These are phyloP conservation scores for Candida nonsorbophila DNA, from an alignment of 805 yeast genomes.

Conservation along the genomic window DNA sequence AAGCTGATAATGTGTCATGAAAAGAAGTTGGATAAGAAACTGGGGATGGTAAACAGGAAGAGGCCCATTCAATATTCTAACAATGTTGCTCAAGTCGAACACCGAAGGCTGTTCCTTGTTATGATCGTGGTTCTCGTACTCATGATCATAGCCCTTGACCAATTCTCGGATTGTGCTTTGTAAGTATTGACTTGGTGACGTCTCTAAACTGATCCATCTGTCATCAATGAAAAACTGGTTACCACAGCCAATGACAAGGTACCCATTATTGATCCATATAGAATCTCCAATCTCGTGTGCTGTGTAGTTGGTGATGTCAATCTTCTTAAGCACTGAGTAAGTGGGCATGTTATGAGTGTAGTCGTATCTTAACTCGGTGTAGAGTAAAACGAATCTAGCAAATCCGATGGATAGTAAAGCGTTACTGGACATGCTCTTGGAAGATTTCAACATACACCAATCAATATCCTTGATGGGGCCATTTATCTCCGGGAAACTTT, in stretches of 20 bases:
- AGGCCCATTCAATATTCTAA: conserved; percentile 80
- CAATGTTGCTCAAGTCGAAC: conserved; percentile 58
- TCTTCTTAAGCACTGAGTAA: conserved; percentile 67
- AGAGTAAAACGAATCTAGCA: conserved; percentile 53
- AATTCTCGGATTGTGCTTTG: conserved; percentile 48
- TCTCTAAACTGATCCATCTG: conserved; percentile 40
- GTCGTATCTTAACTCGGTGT: conserved; percentile 81
- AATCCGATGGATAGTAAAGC: conserved; percentile 82
- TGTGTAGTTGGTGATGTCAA: conserved; percentile 68
- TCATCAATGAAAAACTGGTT: conserved; percentile 85
- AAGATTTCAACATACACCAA: conserved; percentile 64
- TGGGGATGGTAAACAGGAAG: conserved; percentile 91
- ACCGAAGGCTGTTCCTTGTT: conserved; percentile 1
- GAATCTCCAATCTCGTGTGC: conserved; percentile 85
- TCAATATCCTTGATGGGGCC: conserved; percentile 65
- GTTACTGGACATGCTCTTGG: conserved; percentile 14
- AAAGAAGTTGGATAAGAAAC: conserved; percentile 67
- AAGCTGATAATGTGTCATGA: conserved; percentile 50
- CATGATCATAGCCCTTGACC: conserved; percentile 22
- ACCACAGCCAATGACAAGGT: conserved; percentile 80
- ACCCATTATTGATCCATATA: conserved; percentile 76
- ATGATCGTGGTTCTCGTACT: conserved; percentile 3
- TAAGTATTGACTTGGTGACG: conserved; percentile 25
- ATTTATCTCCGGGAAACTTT: conserved; percentile 24
- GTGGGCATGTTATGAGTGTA: conserved; percentile 78